Base-by-base conservation (phyloP, 805 yeast genomes). In the Kodamaea neixiangensis region DNA sequence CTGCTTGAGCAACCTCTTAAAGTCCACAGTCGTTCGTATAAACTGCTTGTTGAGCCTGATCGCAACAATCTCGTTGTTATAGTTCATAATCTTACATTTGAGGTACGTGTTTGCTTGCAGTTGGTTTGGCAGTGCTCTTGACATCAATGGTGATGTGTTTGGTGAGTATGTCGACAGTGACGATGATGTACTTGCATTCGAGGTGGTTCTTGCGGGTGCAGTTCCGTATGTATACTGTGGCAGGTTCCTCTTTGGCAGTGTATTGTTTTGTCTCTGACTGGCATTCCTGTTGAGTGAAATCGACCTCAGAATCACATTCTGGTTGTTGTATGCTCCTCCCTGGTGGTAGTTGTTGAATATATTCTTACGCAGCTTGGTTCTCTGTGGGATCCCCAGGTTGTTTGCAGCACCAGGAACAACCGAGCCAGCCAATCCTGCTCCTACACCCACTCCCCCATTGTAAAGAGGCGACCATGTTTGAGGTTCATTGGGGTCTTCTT, bases 281-380 rank as follows among this genome's bases (percentile, higher is more conserved):
- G 17, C 31, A 13, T 14, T 39, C 14, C 44, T 21, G 46, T 38
- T 38, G 34, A 44, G 19, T 25, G 52, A 38, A 41, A 46, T 39
- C 10, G 31, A 25, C 35, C 43, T 22, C 41, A 21, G 39, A 29
- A 18, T 35, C 31, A 34, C 43, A 22, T 45, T 45, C 49, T 48
- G 38, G 50, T 47, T 20, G 46, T 46, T 19, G 50, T 29, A 33
- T n/a, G 35, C 33, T n/a, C 49, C 38, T 7, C 51, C 54, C 29
- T 53, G 73, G 45, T 65, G 72, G 50, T 68, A 69, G 50, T 66
- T 66, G 47, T 68, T 69, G 54, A 63, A 69, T 19, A 62, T 68
- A 49, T 65, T 67, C 48, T 61, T 65, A 46, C 48, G 50, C 14
- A 71, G 62, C 44, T 62, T 62, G 19, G 61, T 52, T 17, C 68